Base-by-base conservation (phyloP, 495 filamentous ascomycete genomes). In the Hyaloscypha hepaticicola region DNA sequence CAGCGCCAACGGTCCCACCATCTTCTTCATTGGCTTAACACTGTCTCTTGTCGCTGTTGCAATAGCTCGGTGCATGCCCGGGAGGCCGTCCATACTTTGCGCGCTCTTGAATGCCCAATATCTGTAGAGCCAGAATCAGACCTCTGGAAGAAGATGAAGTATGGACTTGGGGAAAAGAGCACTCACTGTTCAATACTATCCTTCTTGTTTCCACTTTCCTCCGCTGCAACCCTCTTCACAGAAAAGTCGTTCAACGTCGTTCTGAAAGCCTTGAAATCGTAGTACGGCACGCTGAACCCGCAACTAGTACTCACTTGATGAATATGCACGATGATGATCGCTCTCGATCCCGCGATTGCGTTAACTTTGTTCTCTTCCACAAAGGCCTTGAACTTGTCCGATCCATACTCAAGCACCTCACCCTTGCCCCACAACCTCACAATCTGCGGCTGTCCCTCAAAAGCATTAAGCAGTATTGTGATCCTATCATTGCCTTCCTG, bases 401-500 rank as follows among this genome's bases (percentile, higher is more conserved):
- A 73, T 22, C 80, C 81, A 58, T 75, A 75, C 73, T 93, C 90
- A 11, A 91, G 75, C 8, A 91, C 86, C 2, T 75, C 76, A 0
- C 88, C 90, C 52, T 72, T 80, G 52, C 90, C 89, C 70, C 88
- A 93, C n/a, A 91, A 74, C 2, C 90, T 73, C 63, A 92, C 64
- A 66, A 93, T 93, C 63, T 83, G 80, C 3, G 90, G 90, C 1
- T 78, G 72, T 0, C 76, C 74, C 11, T 83, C 83, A 70, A 92
- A 93, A 5, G 84, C 83, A 67, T 83, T 88, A 76, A 91, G 90
- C 77, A 90, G 82, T 63, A 91, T 71, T 0, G 90, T 90, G 27
- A 90, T 80, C 14, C 90, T 80, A 22, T 87, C 88, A 71, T 92
- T 92, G 65, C 92, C 90, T 62, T 88, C 85, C 67, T 93, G 90